Evolutionary conservation across 2,329 filamentous ascomycete genomes (phyloP).

Genomic region (Arachnomyces sp.): DNA sequence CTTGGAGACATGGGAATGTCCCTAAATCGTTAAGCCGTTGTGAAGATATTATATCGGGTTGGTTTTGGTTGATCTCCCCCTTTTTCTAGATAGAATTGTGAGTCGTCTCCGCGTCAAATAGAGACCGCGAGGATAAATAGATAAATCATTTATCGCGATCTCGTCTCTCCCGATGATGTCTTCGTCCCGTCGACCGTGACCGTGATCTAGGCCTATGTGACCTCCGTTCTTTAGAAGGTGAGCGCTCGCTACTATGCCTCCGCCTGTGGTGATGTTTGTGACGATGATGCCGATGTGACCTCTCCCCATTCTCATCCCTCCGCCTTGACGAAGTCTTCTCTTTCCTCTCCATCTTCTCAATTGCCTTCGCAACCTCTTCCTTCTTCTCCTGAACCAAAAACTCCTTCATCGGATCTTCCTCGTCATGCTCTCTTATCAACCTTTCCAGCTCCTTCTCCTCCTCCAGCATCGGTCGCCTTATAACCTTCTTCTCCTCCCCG

Average conservation of each 20-base stretch:
- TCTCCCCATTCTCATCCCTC: conserved; percentile 32
- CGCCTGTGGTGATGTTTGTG: conserved; percentile 42
- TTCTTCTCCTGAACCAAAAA: conserved; percentile 87
- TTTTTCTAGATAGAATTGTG: too few relatives aligned
- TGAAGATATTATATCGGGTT: too few relatives aligned
- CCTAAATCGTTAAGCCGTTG: too few relatives aligned
- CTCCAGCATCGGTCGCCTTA: conserved; percentile 57
- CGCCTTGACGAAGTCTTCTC: conserved; percentile 37
- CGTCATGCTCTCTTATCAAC: conserved; percentile 73
- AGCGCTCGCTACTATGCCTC: conserved; percentile 22
- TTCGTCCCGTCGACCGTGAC: conserved; percentile 9
- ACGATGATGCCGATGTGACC: conserved; percentile 39
- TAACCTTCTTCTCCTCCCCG: conserved; percentile 39
- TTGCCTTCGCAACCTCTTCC: conserved; percentile 70
- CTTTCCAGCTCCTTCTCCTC: conserved; percentile 75
- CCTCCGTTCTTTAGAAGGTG: conserved; percentile 24
- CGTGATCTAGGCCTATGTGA: conserved; percentile 16
- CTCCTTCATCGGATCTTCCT: conserved; percentile 95
- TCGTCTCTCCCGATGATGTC: conserved; percentile 20
- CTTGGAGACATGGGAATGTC: too few relatives aligned
- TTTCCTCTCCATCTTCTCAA: conserved; percentile 48
- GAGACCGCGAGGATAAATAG: too few relatives aligned
- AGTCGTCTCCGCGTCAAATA: too few relatives aligned
- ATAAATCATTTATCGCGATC: conserved; percentile 24
- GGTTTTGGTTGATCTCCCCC: too few relatives aligned